Conservation (phyloP, 495 filamentous ascomycete genomes). For the Aspergillus sclerotioniger region DNA sequence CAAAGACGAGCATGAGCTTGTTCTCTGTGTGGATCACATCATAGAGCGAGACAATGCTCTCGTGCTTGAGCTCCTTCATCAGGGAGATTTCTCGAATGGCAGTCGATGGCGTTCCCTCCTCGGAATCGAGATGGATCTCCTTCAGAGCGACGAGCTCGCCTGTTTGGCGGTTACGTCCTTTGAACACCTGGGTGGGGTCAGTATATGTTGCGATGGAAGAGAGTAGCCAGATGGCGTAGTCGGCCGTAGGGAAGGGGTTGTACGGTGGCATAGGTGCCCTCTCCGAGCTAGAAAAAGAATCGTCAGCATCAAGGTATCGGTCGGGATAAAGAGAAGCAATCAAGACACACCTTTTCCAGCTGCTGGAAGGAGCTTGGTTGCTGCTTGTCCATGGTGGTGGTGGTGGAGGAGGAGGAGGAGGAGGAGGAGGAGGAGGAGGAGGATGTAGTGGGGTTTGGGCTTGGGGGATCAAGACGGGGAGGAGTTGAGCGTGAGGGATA, state of each 20-base stretch:
- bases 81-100: conserved; percentile 98
- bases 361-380: conserved; percentile 97
- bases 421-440: conserved; percentile 1
- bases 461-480: not conserved
- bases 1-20: conserved; percentile 98
- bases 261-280: conserved; percentile 98
- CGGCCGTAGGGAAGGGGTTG: conserved; percentile 21
- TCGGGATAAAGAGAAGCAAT: too few relatives aligned
- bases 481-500: conserved; percentile 18
- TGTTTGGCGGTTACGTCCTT: conserved; percentile 93
- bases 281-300: conserved; percentile 64
- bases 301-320: not conserved
- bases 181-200: conserved; percentile 74
- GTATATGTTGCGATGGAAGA: not conserved
- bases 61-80: conserved; percentile 99
- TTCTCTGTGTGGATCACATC: conserved; percentile 99
- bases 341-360: conserved; percentile 71
- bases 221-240: not conserved
- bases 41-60: conserved; percentile 94
- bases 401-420: not conserved
- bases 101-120: conserved; percentile 97
- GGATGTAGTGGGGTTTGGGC: too few relatives aligned
- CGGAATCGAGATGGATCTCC: conserved; percentile 98
- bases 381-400: conserved; percentile 72
- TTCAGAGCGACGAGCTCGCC: conserved; percentile 96